Evolutionary conservation across 2,329 filamentous ascomycete species (phyloP), one percentile per base, ranked within the genome.

Genomic region (Paecilomyces formosus): DNA sequence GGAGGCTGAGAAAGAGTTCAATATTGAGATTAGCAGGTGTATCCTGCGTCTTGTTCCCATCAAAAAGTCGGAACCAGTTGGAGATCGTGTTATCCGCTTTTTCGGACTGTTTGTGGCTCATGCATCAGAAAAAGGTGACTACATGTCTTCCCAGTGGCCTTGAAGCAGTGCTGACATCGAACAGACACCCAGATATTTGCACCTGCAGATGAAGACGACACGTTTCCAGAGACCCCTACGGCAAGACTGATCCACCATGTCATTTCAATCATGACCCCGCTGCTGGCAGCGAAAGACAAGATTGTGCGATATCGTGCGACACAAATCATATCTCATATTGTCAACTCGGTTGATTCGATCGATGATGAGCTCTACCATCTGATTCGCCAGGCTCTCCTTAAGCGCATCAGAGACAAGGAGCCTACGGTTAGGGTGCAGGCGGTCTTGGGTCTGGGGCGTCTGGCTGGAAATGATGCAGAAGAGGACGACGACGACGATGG

Each of bases 321-420:
- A 0, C 94, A 99, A 71, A 84, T 96, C 56, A 86, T 96, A 56
- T 89, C 92, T 1, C 90, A 96, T 71, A 87, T 97, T 62, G 88
- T 99, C 76, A 96, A 96, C 76, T 94, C 89, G 12, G 81, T 99
- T 26, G 90, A 96, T 62, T 88, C 90, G 1, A 90, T 97, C 66
- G 94, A 97, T 67, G 92, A 96, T 70, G 90, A 94, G 54, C 77
- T 97, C 11, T 99, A 96, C 71, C 86, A 92, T 66, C 84, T 90
- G 60, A 81, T 97, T 60, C 85, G 90, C 56, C 82, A 90, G 56
- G 89, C 88, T 0, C 79, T 99, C 39, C 78, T 96, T 52, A 95
- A 89, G 75, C 84, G 94, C 33, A 88, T 97, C 55, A 86, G 91
- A 64, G 94, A 99, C 76, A 97, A 97, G 75, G 94, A 99, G 72